phyloP scores from a whole-genome alignment of 257 asterid species.

The Nemophila menziesii region DNA sequence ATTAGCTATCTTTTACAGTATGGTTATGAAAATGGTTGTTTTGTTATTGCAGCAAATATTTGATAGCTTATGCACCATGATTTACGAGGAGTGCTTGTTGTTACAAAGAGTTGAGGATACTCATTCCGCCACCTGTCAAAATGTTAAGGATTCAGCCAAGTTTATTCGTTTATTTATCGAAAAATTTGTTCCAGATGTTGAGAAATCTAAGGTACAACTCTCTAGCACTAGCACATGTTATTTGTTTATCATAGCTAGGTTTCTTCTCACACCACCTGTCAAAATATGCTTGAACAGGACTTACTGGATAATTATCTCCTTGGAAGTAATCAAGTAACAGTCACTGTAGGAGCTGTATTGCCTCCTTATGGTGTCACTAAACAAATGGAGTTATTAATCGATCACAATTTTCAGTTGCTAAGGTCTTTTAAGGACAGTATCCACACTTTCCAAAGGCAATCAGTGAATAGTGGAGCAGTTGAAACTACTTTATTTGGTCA shows the following conservation, averaged over 20 bases:
- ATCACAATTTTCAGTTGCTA: constrained; percentile 42
- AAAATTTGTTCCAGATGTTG: constrained; percentile 39
- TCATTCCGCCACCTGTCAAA: constrained; percentile 57
- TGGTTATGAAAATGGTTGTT: constrained; percentile 2
- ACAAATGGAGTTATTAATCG: constrained; percentile 59
- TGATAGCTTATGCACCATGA: constrained; percentile 49
- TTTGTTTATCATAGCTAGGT: background rate
- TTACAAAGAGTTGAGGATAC: constrained; percentile 39
- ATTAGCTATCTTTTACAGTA: background rate
- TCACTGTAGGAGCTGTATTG: constrained; percentile 24
- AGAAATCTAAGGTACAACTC: constrained; percentile 76
- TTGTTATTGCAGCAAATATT: constrained; percentile 60
- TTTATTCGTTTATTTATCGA: constrained; percentile 35
- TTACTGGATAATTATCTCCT: constrained; percentile 58
- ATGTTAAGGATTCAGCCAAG: constrained; percentile 33
- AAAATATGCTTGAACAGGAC: constrained; percentile 33
- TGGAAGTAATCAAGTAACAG: constrained; percentile 34
- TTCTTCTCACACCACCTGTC: background rate
- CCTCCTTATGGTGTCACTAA: constrained; percentile 60
- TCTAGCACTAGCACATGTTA: background rate
- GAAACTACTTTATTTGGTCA: too few species aligned
- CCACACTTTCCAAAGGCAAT: constrained; percentile 23
- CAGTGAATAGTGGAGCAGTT: constrained; percentile 30
- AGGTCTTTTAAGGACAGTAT: constrained; percentile 34
- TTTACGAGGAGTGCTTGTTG: constrained; percentile 52